phyloP scores from a whole-genome alignment of 305 asterid genomes.

The Plantago lanceolata region DNA sequence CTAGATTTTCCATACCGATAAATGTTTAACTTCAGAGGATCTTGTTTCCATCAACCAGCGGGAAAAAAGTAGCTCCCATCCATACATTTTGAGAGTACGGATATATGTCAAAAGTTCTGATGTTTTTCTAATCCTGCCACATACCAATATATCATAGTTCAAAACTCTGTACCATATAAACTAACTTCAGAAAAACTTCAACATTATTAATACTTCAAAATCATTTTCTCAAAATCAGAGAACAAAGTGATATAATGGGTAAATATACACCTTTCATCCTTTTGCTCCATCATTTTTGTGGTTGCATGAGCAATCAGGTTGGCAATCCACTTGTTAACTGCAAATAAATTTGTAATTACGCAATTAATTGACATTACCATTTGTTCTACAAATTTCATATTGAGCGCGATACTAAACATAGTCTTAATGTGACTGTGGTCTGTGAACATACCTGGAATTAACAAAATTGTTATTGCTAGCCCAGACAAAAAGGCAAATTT shows the following conservation, averaged over 20 bases:
- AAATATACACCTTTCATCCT: conserved; percentile 72
- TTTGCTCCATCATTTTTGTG: conserved; percentile 85
- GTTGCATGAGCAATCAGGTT: conserved; percentile 85
- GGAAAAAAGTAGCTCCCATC: conserved; percentile 84
- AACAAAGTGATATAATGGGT: not conserved
- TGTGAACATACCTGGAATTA: conserved; percentile 73
- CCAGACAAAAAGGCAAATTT: conserved; percentile 90
- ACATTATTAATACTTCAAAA: not conserved
- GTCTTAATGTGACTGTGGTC: not conserved
- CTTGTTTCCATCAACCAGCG: conserved; percentile 85
- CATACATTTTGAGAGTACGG: conserved; percentile 91
- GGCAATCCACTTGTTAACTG: conserved; percentile 98
- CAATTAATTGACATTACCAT: not conserved
- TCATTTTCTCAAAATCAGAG: not conserved
- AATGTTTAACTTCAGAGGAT: conserved; percentile 63
- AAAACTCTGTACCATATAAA: conserved; percentile 12
- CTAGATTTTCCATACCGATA: conserved; percentile 58
- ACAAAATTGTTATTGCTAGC: conserved; percentile 71
- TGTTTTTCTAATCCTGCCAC: conserved; percentile 81
- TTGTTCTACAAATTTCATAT: not conserved
- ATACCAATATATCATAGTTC: conserved; percentile 18
- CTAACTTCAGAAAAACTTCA: not conserved
- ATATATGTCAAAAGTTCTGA: conserved; percentile 72
- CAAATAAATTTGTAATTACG: conserved; percentile 14
- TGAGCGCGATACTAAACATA: not conserved